A percentile compares a stretch with the other conserved stretches of the same genome.
Conservation (phyloP, 225 moss, liverwort and hornwort species). For the Climacium dendroides region DNA sequence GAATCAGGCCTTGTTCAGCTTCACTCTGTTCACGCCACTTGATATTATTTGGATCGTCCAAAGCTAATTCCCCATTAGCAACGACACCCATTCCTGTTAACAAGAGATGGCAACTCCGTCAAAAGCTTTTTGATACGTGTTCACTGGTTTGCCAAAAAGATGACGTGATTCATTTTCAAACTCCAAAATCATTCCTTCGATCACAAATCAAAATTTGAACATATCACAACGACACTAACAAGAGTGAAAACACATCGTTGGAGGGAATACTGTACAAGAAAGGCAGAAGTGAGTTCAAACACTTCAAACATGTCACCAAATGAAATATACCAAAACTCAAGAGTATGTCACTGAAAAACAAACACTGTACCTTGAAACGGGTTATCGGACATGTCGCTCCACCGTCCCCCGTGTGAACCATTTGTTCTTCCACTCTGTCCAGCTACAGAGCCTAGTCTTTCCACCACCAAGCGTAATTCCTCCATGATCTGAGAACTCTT, state of each 20-base stretch:
- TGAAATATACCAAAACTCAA: not conserved
- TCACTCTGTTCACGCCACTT: constrained; percentile 38
- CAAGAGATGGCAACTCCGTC: not conserved
- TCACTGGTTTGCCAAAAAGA: not conserved
- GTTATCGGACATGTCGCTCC: constrained; percentile 8
- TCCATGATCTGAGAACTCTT: constrained; percentile 39
- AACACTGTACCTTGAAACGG: constrained; percentile 15
- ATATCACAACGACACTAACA: not conserved
- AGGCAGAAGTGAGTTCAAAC: not conserved
- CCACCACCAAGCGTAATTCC: constrained; percentile 21
- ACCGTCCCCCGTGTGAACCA: not conserved
- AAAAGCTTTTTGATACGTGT: not conserved
- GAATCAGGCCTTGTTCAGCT: constrained; percentile 30
- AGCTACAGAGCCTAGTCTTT: constrained; percentile 1
- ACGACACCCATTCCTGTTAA: constrained; percentile 1
- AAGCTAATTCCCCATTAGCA: not conserved
- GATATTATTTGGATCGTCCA: not conserved
- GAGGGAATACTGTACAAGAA: not conserved
- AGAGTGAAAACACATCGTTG: not conserved
- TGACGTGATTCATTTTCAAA: not conserved
- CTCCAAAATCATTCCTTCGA: not conserved
- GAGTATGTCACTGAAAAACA: not conserved
- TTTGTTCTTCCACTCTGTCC: constrained; percentile 10
- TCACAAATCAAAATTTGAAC: not conserved
- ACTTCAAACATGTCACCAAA: not conserved